Evolutionary conservation across 192 early-diverging fungal genomes (phyloP).

Genomic region (Rhizophagus prolifer): DNA sequence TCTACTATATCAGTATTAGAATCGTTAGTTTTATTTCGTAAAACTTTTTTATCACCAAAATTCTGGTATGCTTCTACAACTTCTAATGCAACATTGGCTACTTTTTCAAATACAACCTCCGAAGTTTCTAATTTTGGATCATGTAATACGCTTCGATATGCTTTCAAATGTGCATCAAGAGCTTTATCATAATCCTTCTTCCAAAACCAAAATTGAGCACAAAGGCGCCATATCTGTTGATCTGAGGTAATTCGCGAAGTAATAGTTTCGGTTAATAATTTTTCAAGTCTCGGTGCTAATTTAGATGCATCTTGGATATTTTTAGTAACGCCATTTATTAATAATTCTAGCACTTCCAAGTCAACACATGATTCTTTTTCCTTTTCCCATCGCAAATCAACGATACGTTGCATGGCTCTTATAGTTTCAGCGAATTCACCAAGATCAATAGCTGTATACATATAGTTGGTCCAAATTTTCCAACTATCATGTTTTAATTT

Average conservation of each 20-base stretch:
- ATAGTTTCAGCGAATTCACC: constrained; percentile 82
- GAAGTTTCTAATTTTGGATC: constrained; percentile 76
- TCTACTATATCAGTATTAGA: constrained; percentile 33
- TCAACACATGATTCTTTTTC: constrained; percentile 74
- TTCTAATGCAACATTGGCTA: constrained; percentile 68
- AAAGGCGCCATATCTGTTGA: constrained; percentile 73
- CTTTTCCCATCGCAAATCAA: constrained; percentile 75
- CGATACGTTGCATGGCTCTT: constrained; percentile 76
- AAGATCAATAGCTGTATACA: constrained; percentile 76
- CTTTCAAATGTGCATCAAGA: constrained; percentile 80
- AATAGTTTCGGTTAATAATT: constrained; percentile 69
- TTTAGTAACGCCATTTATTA: constrained; percentile 66
- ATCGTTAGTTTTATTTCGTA: constrained; percentile 36
- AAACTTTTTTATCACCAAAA: constrained; percentile 61
- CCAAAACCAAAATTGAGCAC: constrained; percentile 76
- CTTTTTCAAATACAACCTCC: constrained; percentile 66
- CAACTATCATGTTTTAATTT: constrained; percentile 78
- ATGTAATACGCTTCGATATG: constrained; percentile 79
- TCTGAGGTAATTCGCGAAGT: constrained; percentile 72
- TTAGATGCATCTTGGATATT: constrained; percentile 54
- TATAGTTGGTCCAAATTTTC: constrained; percentile 93
- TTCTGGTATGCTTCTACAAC: constrained; percentile 78
- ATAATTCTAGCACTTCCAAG: constrained; percentile 70
- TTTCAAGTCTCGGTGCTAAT: constrained; percentile 55
- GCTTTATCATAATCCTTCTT: constrained; percentile 60